A percentile compares a stretch with the other conserved stretches of the same genome.
Conservation (phyloP, 2,329 filamentous ascomycete species). For the Geosmithia putterillii region DNA sequence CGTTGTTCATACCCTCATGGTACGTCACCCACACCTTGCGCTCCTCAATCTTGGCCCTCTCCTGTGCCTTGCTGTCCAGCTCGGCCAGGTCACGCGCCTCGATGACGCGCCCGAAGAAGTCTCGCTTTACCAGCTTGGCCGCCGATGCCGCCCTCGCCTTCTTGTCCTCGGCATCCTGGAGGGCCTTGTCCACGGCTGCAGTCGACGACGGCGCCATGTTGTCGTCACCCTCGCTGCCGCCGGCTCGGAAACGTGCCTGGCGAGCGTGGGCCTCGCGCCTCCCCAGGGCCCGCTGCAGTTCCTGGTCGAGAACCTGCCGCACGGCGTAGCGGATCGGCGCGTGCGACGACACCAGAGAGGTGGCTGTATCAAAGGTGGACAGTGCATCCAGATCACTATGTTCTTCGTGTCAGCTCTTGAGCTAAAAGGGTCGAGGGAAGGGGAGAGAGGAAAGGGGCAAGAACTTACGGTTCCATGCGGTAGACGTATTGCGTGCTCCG, state of each 20-base stretch:
- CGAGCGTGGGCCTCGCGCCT: conserved; percentile 54
- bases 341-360: conserved; percentile 41
- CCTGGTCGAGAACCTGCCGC: conserved; percentile 84
- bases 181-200: conserved; percentile 2
- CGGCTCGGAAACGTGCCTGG: conserved; percentile 51
- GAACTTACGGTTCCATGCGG: conserved; percentile 81
- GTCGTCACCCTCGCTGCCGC: conserved; percentile 15
- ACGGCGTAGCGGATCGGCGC: conserved; percentile 83
- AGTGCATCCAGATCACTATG: conserved; percentile 62
- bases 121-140: conserved; percentile 45
- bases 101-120: conserved; percentile 77
- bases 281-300: conserved; percentile 63
- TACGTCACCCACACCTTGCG: conserved; percentile 74
- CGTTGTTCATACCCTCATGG: conserved; percentile 86
- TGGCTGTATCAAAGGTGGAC: conserved; percentile 58
- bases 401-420: conserved; percentile 5
- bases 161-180: conserved; percentile 22
- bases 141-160: conserved; percentile 15
- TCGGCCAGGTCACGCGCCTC: conserved; percentile 25
- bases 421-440: not conserved
- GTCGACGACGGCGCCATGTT: not conserved
- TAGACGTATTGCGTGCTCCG: conserved; percentile 69
- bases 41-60: conserved; percentile 28
- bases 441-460: not conserved
- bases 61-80: conserved; percentile 23